Evolutionary conservation across 2,329 filamentous ascomycete genomes (phyloP).

Genomic region (Cladophialophora exuberans): DNA sequence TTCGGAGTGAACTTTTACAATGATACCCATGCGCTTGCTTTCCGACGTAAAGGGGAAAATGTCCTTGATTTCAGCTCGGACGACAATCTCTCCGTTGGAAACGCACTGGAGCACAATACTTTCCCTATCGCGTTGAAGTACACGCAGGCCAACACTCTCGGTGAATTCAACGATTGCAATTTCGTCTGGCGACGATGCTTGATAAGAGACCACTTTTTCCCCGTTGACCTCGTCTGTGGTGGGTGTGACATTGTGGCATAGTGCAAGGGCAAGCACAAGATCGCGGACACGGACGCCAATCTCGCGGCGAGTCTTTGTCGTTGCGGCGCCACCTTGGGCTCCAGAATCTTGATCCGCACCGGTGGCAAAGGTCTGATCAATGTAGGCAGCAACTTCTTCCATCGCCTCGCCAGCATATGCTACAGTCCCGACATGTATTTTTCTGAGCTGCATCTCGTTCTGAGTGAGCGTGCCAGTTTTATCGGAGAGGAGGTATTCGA

Average conservation of each 20-base stretch:
- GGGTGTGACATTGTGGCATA: slow-evolving; percentile 97
- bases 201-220: slow-evolving; percentile 77
- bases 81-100: slow-evolving; percentile 71
- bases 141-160: slow-evolving; percentile 82
- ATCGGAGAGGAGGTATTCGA: slow-evolving; percentile 94
- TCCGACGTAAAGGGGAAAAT: slow-evolving; percentile 98
- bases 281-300: slow-evolving; percentile 93
- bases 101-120: slow-evolving; percentile 80
- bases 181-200: slow-evolving; percentile 96
- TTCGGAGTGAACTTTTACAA: slow-evolving; percentile 77
- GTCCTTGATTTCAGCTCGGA: slow-evolving; percentile 86
- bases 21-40: slow-evolving; percentile 96
- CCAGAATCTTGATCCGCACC: slow-evolving; percentile 29
- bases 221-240: slow-evolving; percentile 84
- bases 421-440: slow-evolving; percentile 96
- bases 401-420: slow-evolving; percentile 98
- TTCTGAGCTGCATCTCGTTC: slow-evolving; percentile 98
- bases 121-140: slow-evolving; percentile 84
- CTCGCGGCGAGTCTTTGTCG: slow-evolving; percentile 85
- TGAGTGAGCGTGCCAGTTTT: slow-evolving; percentile 98
- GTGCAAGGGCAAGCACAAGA: slow-evolving; percentile 84
- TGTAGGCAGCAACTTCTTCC: slow-evolving; percentile 89
- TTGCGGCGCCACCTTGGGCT: slow-evolving; percentile 37
- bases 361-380: slow-evolving; percentile 78
- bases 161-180: slow-evolving; percentile 98